Conservation (phyloP, 257 asterid species). For the Jasminum sambac region DNA sequence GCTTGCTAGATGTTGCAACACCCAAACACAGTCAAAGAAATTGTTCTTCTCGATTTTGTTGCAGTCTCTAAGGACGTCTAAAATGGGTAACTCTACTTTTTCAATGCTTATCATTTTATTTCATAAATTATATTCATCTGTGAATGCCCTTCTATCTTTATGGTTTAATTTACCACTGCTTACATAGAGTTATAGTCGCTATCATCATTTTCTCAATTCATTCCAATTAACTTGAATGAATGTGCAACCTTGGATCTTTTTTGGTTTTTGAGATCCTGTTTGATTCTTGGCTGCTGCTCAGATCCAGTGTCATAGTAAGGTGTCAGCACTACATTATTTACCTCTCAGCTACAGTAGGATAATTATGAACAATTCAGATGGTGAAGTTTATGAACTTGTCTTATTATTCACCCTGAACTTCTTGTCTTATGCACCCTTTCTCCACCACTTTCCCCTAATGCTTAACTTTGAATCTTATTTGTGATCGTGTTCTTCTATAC, state of each 20-base stretch:
- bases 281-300: constrained; percentile 7
- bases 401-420: not conserved
- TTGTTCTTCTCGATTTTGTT: constrained; percentile 61
- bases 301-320: not conserved
- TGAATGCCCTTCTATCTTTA: not conserved
- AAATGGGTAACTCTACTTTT: constrained; percentile 52
- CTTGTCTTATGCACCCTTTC: too few relatives aligned
- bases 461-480: not conserved
- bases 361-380: constrained; percentile 4
- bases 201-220: constrained; percentile 2
- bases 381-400: not conserved
- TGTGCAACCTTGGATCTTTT: not conserved
- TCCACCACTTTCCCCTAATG: too few relatives aligned
- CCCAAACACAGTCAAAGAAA: constrained; percentile 61
- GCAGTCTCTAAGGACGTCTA: constrained; percentile 54
- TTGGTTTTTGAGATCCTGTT: constrained; percentile 8
- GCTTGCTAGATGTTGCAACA: constrained; percentile 70
- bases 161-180: not conserved
- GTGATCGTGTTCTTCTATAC: not conserved
- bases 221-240: not conserved
- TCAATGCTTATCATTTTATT: constrained; percentile 1
- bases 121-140: not conserved
- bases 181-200: not conserved
- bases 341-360: not conserved
- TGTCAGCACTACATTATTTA: not conserved